Evolutionary conservation across 108 stramenopile genomes (phyloP).

Genomic region (Pseudonitzschia delicatissima): DNA sequence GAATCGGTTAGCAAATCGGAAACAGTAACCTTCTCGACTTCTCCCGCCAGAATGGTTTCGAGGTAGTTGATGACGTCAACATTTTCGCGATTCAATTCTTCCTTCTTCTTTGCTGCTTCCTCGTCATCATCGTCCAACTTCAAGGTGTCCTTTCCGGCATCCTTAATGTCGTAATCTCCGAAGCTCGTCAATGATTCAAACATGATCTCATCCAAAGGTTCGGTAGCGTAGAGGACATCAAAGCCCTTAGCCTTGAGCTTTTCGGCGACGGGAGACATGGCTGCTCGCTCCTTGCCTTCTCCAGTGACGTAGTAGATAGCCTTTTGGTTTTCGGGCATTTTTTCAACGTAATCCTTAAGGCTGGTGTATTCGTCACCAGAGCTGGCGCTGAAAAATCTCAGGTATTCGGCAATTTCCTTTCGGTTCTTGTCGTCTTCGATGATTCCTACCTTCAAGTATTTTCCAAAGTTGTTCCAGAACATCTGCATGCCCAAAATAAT

Average conservation of each 20-base stretch:
- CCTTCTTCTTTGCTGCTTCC: constrained; percentile 90
- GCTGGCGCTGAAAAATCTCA: constrained; percentile 85
- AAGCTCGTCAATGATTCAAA: constrained; percentile 84
- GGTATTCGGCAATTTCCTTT: constrained; percentile 80
- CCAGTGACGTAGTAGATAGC: constrained; percentile 95
- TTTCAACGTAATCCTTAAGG: constrained; percentile 84
- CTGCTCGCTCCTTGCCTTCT: constrained; percentile 77
- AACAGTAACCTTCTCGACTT: constrained; percentile 89
- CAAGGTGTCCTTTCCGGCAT: constrained; percentile 91
- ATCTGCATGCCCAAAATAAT: constrained; percentile 11
- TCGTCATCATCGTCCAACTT: constrained; percentile 84
- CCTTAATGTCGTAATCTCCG: constrained; percentile 79
- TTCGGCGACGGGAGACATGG: constrained; percentile 91
- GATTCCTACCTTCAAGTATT: constrained; percentile 94
- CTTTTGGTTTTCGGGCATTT: constrained; percentile 92
- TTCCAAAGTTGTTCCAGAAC: constrained; percentile 97
- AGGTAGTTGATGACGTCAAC: constrained; percentile 80
- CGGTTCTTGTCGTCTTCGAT: constrained; percentile 91
- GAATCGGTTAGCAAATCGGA: constrained; percentile 81
- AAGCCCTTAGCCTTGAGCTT: constrained; percentile 83
- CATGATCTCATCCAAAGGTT: constrained; percentile 97
- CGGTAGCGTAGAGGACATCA: constrained; percentile 92
- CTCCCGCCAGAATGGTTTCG: constrained; percentile 67
- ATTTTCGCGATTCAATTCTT: constrained; percentile 58
- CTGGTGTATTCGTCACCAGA: constrained; percentile 80